Evolutionary conservation across 2,329 filamentous ascomycete species (phyloP).

Genomic region (Dactylellina sp.): DNA sequence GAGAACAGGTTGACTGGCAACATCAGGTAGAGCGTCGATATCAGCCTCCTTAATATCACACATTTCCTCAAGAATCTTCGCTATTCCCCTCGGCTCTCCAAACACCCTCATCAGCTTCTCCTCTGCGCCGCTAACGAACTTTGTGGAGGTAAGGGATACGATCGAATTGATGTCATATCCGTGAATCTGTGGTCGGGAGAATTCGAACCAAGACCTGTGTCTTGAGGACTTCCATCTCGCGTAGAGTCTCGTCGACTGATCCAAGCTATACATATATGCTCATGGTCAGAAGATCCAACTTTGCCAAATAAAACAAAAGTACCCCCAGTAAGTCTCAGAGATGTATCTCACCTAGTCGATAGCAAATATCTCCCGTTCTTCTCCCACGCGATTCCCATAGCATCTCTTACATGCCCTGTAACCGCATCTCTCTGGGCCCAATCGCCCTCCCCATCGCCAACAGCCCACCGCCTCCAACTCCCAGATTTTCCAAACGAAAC

Average conservation of each 20-base stretch:
- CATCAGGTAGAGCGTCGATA: conserved; percentile 75
- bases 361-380: conserved; percentile 83
- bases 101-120: conserved; percentile 99
- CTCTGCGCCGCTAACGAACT: conserved; percentile 93
- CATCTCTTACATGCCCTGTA: conserved; percentile 83
- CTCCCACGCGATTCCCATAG: conserved; percentile 87
- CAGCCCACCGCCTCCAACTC: conserved; percentile 89
- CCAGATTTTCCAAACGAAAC: conserved; percentile 89
- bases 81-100: conserved; percentile 85
- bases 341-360: conserved; percentile 76
- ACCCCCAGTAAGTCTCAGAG: too few species aligned
- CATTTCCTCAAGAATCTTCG: conserved; percentile 76
- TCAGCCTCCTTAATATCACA: conserved; percentile 70
- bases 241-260: conserved; percentile 92
- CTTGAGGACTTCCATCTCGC: conserved; percentile 75
- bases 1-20: conserved; percentile 92
- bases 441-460: conserved; percentile 69
- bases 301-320: not conserved
- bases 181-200: conserved; percentile 94
- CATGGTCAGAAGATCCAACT: not conserved
- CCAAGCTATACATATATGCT: conserved; percentile 63
- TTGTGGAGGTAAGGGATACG: conserved; percentile 76
- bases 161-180: conserved; percentile 98
- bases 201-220: conserved; percentile 85
- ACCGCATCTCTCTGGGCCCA: conserved; percentile 84